Percentiles rank a stretch among this genome's conserved stretches.
Evolutionary conservation across 2,329 filamentous ascomycete species (phyloP).

Genomic region (Colletotrichum musae): DNA sequence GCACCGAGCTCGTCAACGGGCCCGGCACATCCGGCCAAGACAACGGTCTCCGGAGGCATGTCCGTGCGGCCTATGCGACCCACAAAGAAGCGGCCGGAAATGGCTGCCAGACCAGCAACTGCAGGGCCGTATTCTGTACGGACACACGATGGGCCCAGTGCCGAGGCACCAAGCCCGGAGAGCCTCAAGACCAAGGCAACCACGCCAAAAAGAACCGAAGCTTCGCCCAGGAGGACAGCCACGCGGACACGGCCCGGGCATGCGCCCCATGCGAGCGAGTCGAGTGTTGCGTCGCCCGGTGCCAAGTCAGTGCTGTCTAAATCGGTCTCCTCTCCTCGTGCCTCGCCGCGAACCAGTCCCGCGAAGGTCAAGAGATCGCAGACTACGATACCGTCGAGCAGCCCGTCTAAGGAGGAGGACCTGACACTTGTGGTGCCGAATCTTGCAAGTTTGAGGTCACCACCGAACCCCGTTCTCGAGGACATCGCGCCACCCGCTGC

Average conservation of each 20-base stretch:
- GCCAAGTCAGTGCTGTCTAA: slow-evolving; percentile 43
- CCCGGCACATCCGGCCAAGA: slow-evolving; percentile 54
- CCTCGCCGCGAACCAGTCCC: slow-evolving; percentile 60
- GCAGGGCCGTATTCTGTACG: slow-evolving; percentile 76
- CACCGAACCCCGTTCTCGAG: slow-evolving; percentile 49
- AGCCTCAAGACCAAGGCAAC: slow-evolving; percentile 61
- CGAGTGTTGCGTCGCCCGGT: slow-evolving; percentile 63
- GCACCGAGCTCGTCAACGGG: slow-evolving; percentile 49
- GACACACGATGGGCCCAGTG: slow-evolving; percentile 60
- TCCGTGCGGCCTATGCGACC: slow-evolving; percentile 76
- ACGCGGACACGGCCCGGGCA: slow-evolving; percentile 64
- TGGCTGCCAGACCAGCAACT: slow-evolving; percentile 72
- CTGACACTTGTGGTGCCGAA: slow-evolving; percentile 67
- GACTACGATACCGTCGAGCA: slow-evolving; percentile 52
- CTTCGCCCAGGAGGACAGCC: slow-evolving; percentile 67
- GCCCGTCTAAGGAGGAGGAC: slow-evolving; percentile 66
- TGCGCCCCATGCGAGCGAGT: slow-evolving; percentile 65
- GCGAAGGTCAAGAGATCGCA: slow-evolving; percentile 55
- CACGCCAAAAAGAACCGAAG: slow-evolving; percentile 64
- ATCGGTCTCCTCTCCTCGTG: slow-evolving; percentile 40
- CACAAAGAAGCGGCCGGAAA: slow-evolving; percentile 70
- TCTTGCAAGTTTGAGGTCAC: slow-evolving; percentile 53
- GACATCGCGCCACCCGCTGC: slow-evolving; percentile 35
- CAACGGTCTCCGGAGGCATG: slow-evolving; percentile 68
- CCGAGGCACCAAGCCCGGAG: slow-evolving; percentile 64